Percentiles rank a stretch among this genome's conserved stretches.
phyloP scores from a whole-genome alignment of 208 protist species.

The Tritrichomonas foetus region DNA sequence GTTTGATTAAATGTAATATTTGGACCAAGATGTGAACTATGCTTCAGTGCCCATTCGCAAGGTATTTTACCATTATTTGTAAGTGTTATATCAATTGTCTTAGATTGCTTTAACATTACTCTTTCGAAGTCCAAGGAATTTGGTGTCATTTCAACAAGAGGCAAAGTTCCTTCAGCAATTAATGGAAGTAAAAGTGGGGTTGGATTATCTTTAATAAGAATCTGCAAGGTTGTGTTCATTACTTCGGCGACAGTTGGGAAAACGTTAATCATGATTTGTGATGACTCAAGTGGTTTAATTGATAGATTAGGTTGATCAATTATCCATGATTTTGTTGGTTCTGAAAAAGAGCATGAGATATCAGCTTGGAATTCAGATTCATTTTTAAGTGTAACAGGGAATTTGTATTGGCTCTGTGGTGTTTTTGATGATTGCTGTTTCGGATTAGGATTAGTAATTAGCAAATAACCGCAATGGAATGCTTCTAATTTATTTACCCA shows the following conservation, averaged over 20 bases:
- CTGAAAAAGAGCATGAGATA: neutral
- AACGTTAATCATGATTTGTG: neutral
- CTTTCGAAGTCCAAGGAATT: neutral
- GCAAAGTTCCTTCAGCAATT: neutral
- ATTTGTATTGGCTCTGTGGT: neutral
- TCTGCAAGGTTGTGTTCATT: neutral
- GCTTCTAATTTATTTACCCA: neutral
- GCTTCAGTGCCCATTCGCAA: neutral
- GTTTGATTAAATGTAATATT: neutral
- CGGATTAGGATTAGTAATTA: neutral
- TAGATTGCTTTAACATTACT: neutral
- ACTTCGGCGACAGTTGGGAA: neutral
- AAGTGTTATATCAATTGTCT: neutral
- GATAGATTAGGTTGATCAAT: neutral
- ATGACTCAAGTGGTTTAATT: neutral
- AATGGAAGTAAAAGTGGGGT: neutral
- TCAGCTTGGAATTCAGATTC: neutral
- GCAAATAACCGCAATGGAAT: neutral
- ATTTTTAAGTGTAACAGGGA: neutral
- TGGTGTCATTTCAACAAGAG: neutral
- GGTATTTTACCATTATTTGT: neutral
- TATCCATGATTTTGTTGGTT: neutral
- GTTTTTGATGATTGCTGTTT: neutral
- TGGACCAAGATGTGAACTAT: neutral
- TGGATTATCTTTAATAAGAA: conserved; percentile 38